Base-by-base conservation (phyloP, 805 yeast genomes). In the Saturnispora sekii region DNA sequence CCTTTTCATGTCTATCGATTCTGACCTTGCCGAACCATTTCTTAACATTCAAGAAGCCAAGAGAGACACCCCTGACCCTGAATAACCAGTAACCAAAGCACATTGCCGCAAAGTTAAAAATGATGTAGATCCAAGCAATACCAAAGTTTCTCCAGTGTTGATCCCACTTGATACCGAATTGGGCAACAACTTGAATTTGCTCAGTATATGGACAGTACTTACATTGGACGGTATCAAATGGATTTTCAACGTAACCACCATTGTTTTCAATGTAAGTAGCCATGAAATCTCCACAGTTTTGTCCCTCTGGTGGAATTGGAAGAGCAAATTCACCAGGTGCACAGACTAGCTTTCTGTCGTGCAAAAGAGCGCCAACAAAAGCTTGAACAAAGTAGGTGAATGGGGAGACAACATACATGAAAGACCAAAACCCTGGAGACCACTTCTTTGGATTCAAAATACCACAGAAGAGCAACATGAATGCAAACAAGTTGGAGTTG, bases 391-490 rank as follows among this genome's bases (percentile, higher is more conserved):
- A 76, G 57, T 84, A 84, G 1, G 86, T 81, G 64, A 73, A 74
- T 21, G 82, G 90, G 28, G 84, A 79, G 33, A 68, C 73, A 49
- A 79, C 74, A 68, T 81, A 79, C 87, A 84, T 81, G 63, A 81
- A 84, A 39, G 74, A 76, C 93, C 93, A 84, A 69, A 84, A 84
- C 4, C 82, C 78, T 30, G 93, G 89, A 74, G 84, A 74, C 48
- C 68, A 66, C 12, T 54, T 41, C 21, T 60, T 61, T 29, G 84
- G 81, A 54, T 78, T 83, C 51, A 79, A 64, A 43, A 81, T 79
- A 65, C 87, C 85, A 60, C 83, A 70, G 67, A 83, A 82, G 33
- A 78, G 66, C 48, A 81, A 70, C 62, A 75, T 62, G 57, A 81
- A 71, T 12, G 82, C 66, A 57, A 77, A 72, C 53, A 76, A 64